Evolutionary conservation across 305 asterid genomes (phyloP), one percentile per base, ranked within the genome.

Genomic region (Fraxinus latifolia): DNA sequence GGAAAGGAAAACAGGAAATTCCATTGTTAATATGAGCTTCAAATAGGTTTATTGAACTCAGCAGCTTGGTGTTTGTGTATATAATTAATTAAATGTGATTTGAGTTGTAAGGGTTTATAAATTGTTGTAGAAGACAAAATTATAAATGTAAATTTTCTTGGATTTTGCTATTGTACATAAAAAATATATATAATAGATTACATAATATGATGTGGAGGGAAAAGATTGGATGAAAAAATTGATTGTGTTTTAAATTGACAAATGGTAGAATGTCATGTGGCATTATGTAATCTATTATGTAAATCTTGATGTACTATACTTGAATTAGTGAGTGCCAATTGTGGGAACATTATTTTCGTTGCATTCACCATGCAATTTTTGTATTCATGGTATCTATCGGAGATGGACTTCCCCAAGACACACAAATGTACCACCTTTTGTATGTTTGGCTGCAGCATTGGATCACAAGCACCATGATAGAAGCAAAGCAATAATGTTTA

Each of bases 21-120:
- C 11, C 34, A 65, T 58, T 29, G 82, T 68, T 73, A 23, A 33
- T 74, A 19, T 60, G 71, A 42, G 58, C 58, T 47, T 8, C 23
- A 15, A 31, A 34, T 77, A 72, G 73, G 78, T 68, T 80, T 76
- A 60, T 77, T 37, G 68, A 84, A 87, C 81, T 44, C 82, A 67
- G 79, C 86, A 33, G 32, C 36, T 84, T 79, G 89, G 84, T 85
- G 82, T 67, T 70, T 84, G 7, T 47, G 29, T 82, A 74, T 87
- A 74, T 83, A 82, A 29, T 65, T 82, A 76, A 67, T 84, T 83
- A 60, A 12, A 76, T 77, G 60, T 34, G 67, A 76, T 83, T 83
- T 82, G 70, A 74, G 77, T 70, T 84, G 85, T 84, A 84, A 85
- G 81, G 55, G 85, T 87, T 79, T 79, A 77, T 73, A 74, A 74